Evolutionary conservation across 2,329 filamentous ascomycete genomes (phyloP), one percentile per base, ranked within the genome.

Genomic region (Aspergillus pseudotamarii): DNA sequence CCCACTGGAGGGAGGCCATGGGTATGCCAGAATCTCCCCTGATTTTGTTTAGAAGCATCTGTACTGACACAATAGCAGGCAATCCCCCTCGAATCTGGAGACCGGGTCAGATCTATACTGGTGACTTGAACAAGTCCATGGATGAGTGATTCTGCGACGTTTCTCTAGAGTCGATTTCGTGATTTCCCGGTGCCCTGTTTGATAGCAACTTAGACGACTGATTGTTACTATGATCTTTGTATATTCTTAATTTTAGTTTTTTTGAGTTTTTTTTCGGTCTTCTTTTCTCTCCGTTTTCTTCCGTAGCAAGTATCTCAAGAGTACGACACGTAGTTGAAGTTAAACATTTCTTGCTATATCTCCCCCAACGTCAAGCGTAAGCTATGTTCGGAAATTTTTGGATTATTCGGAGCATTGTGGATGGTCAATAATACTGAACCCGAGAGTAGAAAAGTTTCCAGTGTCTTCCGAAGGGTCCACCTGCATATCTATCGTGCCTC

Each of bases 1-100:
- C 61, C 11, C 64, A 66, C 36, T 66, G 64, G 64, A 50, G 51
- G 6, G 61, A 66, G 26, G 43, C 46, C 6, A 66, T 66, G 64
- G 12, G 61, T 80, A 76, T 41, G 38, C 38, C 16, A 41, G 38
- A 19, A 3, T n/a, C 38, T n/a, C 8, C 16, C 38, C 6, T 41
- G 8, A n/a, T 10, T 4, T n/a, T 3, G 2, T n/a, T 9, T 14
- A 14, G 38, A 41, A 19, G 16, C 19, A n/a, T n/a, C 6, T 19
- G 16, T 41, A n/a, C 38, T 41, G 38, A 41, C 38, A n/a, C 19
- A 2, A 8, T 2, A 3, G 3, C n/a, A 41, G 38, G 38, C 19
- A 41, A 41, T 41, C 38, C 38, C 16, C 38, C 38, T 5, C 16
- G 38, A 19, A 41, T 41, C 38, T 41, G 38, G 38, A 16, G 38